These are phyloP conservation scores for Hibiscus tridactylites DNA, from an alignment of 345 rosid species.

Conservation along the genomic window DNA sequence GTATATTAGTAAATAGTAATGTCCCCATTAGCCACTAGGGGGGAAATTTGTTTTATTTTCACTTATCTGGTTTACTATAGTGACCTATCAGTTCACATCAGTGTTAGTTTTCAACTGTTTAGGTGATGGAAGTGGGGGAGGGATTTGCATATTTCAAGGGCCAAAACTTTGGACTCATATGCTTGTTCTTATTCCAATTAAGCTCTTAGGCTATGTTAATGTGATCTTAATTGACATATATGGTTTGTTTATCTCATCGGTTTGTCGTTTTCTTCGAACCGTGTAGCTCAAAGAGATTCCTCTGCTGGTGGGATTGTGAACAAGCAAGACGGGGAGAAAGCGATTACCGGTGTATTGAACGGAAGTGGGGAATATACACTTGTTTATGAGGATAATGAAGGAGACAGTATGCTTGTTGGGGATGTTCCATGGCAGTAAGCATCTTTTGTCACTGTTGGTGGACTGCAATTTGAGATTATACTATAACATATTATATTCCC, in stretches of 20 bases:
- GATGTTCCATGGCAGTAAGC: conserved; percentile 99
- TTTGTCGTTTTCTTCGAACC: not conserved
- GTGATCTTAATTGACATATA: not conserved
- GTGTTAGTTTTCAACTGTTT: conserved; percentile 6
- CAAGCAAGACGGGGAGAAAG: not conserved
- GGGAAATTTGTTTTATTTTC: not conserved
- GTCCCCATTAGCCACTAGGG: too few relatives aligned
- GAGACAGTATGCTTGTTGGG: conserved; percentile 96
- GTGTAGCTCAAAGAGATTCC: conserved; percentile 67
- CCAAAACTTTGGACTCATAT: conserved; percentile 12
- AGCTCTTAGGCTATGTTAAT: not conserved
- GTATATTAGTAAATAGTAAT: too few relatives aligned
- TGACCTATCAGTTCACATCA: not conserved
- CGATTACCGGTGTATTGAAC: conserved; percentile 19
- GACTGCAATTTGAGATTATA: too few relatives aligned
- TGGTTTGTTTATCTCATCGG: not conserved
- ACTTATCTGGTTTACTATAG: not conserved
- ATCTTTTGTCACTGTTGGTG: not conserved
- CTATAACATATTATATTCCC: not conserved
- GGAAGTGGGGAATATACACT: conserved; percentile 91
- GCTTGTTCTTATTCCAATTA: conserved; percentile 4
- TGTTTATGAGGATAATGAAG: conserved; percentile 93
- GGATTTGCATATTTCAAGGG: conserved; percentile 5
- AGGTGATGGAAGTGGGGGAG: conserved; percentile 6
- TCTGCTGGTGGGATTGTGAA: conserved; percentile 5